Evolutionary conservation across 257 asterid genomes (phyloP).

Genomic region (Phtheirospermum japonicum): DNA sequence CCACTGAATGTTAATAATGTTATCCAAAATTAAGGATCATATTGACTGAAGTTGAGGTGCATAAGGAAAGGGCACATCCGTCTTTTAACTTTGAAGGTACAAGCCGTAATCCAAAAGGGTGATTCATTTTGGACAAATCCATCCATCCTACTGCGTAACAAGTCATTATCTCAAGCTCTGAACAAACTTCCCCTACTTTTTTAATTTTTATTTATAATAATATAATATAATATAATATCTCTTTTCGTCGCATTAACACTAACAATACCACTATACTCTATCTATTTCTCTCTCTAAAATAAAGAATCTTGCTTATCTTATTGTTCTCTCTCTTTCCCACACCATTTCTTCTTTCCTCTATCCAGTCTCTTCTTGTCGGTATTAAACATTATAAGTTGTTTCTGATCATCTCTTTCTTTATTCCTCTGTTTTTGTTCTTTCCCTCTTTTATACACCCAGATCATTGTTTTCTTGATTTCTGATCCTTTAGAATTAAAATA

Average conservation of each 20-base stretch:
- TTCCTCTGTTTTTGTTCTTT: background rate
- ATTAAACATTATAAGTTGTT: constrained; percentile 5
- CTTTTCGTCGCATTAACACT: background rate
- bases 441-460: background rate
- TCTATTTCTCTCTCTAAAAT: constrained; percentile 18
- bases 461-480: constrained; percentile 11
- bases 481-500: background rate
- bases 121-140: background rate
- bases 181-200: constrained; percentile 6
- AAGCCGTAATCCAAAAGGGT: background rate
- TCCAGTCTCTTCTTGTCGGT: constrained; percentile 37
- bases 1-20: background rate
- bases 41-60: background rate
- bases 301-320: constrained; percentile 43
- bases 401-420: background rate
- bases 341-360: constrained; percentile 29
- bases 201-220: too few relatives aligned
- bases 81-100: background rate
- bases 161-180: constrained; percentile 21
- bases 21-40: constrained; percentile 16
- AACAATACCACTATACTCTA: background rate
- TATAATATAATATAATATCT: too few relatives aligned
- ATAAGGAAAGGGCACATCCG: constrained; percentile 19
- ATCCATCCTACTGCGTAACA: background rate
- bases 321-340: constrained; percentile 31